These are phyloP conservation scores for Clathrospora elynae DNA, from an alignment of 2,329 filamentous ascomycete species.

Conservation along the genomic window DNA sequence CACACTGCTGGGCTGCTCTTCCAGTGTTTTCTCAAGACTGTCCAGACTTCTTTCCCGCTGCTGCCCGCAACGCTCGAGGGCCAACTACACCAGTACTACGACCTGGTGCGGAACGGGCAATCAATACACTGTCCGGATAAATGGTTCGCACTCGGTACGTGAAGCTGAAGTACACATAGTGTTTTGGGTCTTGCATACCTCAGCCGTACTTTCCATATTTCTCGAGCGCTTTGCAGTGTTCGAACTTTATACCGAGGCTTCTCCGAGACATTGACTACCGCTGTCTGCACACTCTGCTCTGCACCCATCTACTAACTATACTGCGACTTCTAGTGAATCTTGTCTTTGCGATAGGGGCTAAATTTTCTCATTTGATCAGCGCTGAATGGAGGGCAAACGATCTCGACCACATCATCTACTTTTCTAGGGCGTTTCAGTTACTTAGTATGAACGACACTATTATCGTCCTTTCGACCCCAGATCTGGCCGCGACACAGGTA, in stretches of 20 bases:
- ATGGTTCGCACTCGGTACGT: conserved; percentile 44
- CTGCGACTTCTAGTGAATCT: too few species aligned
- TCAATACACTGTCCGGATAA: conserved; percentile 10
- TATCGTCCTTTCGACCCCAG: conserved; percentile 34
- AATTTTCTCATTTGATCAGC: conserved; percentile 36
- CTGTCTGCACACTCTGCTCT: too few species aligned
- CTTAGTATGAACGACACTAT: conserved; percentile 22
- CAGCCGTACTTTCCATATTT: too few species aligned
- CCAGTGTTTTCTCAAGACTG: conserved; percentile 35
- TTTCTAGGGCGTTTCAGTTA: conserved; percentile 26
- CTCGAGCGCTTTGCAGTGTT: too few species aligned
- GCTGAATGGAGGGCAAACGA: conserved; percentile 25
- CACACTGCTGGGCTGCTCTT: conserved; percentile 29
- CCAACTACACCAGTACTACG: conserved; percentile 16
- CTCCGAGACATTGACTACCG: too few species aligned
- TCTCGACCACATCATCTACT: conserved; percentile 41
- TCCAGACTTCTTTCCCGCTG: conserved; percentile 36
- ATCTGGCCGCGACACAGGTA: conserved; percentile 15
- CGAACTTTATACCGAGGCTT: too few species aligned
- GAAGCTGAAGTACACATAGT: too few species aligned
- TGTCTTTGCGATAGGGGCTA: conserved; percentile 48
- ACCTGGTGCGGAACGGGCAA: conserved; percentile 3
- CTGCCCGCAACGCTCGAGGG: conserved; percentile 7
- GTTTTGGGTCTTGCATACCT: too few species aligned
- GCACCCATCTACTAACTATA: too few species aligned